Evolutionary conservation across 2,329 filamentous ascomycete species (phyloP), one percentile per base, ranked within the genome.

Genomic region (Thielaviopsis ethacetica): DNA sequence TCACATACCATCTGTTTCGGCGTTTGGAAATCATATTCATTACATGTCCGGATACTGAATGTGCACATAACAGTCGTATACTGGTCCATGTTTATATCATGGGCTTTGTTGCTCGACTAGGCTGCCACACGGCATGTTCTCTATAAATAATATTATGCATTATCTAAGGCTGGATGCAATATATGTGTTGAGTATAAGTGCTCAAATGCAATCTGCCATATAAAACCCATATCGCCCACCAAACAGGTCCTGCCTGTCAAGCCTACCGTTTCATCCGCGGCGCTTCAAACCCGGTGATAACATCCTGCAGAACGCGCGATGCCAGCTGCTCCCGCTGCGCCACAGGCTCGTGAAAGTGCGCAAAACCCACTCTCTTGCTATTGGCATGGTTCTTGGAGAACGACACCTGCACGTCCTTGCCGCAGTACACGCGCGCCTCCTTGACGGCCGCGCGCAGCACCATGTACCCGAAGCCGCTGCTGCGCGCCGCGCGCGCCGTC

Each of bases 311-410:
- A 5, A 75, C 72, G 67, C 70, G 75, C 13, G 77, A 75, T 0
- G 84, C 84, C 65, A 73, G 74, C 56, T 72, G 70, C 70, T 88
- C 85, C 55, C 75, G 72, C 67, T 72, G 75, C 61, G 81, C 73
- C 66, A 89, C 83, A 0, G 71, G 70, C 1, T 73, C 71, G 66
- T 86, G 85, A 66, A 86, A 87, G 27, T 81, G 69, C 60, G 73
- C 72, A 15, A 83, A 82, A 56, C 89, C 69, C 2, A 88, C 68
- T 68, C 79, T 77, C 61, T 71, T 71, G 63, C 83, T 82, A 77
- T 91, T 89, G 52, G 87, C 88, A 73, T 95, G 89, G 63, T 86
- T 81, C 57, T 76, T 73, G 6, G 85, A 86, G 68, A 95, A 94
- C 2, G 83, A 81, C 56, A 91, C 74, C 60, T 82, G 76, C 2